Conservation (phyloP, 2,329 filamentous ascomycete genomes). For the Calonectria hawksworthii region DNA sequence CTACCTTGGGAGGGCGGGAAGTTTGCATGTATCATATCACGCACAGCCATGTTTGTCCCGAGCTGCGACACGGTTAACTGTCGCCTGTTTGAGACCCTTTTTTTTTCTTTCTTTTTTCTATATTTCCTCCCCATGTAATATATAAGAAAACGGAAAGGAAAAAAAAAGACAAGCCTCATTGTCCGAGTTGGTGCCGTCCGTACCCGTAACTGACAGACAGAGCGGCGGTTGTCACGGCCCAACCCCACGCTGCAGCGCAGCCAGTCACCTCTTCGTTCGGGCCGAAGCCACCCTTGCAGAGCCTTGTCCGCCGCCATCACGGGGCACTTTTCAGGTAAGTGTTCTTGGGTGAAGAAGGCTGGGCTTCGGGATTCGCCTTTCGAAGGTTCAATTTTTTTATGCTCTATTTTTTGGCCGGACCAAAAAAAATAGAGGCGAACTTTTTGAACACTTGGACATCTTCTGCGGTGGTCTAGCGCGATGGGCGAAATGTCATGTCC, state of each 20-base stretch:
- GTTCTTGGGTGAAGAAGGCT: not conserved
- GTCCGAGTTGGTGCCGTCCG: not conserved
- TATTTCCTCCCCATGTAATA: not conserved
- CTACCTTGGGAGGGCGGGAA: not conserved
- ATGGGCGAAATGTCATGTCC: not conserved
- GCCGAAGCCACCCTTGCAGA: slow-evolving; percentile 15
- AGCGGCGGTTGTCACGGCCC: slow-evolving; percentile 1
- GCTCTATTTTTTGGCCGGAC: not conserved
- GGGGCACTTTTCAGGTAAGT: not conserved
- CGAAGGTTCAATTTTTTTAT: not conserved
- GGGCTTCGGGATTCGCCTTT: not conserved
- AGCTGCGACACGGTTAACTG: slow-evolving; percentile 7
- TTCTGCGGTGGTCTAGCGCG: not conserved
- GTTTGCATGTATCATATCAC: not conserved
- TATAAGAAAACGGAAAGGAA: not conserved
- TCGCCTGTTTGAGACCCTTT: slow-evolving; percentile 2
- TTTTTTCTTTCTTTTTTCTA: not conserved
- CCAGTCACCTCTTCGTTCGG: slow-evolving; percentile 2
- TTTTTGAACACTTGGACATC: not conserved
- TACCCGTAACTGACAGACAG: not conserved
- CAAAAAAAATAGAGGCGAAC: not conserved
- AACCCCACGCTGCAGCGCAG: not conserved
- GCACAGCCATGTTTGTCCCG: not conserved
- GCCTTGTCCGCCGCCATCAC: not conserved
- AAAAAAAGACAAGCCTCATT: not conserved